phyloP scores from a whole-genome alignment of 192 early-diverging fungal species.

The Entophlyctis luteolus region DNA sequence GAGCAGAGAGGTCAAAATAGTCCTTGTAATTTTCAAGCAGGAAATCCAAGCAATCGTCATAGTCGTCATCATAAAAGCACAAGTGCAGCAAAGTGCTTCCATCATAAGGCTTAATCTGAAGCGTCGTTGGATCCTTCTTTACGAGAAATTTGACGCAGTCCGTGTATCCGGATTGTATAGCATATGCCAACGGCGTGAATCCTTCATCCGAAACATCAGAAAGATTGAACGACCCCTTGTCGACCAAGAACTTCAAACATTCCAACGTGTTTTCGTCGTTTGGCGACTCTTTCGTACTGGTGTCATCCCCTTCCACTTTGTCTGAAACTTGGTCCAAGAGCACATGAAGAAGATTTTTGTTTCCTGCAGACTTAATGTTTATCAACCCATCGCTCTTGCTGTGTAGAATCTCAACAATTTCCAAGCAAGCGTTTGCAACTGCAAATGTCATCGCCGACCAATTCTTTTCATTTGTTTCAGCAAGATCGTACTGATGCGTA shows the following conservation, averaged over 20 bases:
- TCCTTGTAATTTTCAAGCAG: background rate
- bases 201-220: background rate
- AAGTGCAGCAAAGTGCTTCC: constrained; percentile 1
- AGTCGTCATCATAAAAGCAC: background rate
- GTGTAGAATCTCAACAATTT: background rate
- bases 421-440: background rate
- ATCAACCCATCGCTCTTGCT: too few species aligned
- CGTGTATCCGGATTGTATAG: background rate
- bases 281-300: too few species aligned
- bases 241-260: background rate
- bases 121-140: background rate
- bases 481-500: background rate
- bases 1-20: background rate
- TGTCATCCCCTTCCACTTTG: too few species aligned
- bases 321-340: too few species aligned
- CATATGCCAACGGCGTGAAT: background rate
- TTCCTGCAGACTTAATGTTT: too few species aligned
- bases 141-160: background rate
- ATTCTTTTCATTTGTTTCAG: background rate
- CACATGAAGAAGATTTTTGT: too few species aligned
- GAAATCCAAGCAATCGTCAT: background rate
- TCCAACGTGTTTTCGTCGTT: background rate
- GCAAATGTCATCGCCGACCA: background rate
- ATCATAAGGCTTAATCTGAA: background rate
- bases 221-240: background rate